Evolutionary conservation across 345 rosid genomes (phyloP), one percentile per base, ranked within the genome.

Genomic region (Nasturtium officinale): DNA sequence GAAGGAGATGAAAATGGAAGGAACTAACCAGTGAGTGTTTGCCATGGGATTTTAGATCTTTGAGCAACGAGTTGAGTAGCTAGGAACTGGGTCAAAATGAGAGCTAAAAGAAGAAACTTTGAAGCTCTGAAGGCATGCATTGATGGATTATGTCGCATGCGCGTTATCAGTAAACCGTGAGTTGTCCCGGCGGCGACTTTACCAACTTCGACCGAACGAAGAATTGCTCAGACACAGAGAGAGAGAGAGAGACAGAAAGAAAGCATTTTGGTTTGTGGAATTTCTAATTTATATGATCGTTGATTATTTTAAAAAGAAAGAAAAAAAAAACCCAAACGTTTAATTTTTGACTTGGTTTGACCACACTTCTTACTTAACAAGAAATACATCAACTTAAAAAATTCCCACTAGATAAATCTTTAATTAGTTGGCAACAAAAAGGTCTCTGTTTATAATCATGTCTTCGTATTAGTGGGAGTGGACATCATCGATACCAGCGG

Each of bases 31-130:
- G 40, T 75, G 48, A 86, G 82, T 16, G 94, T 88, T 42, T 67
- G 80, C 90, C 90, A 88, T 55, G 64, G 83, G 67, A 69, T 53
- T 9, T 77, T 38, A 82, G 94, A 86, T 88, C 87, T 82, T 80
- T 82, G 87, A 85, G 89, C 90, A 42, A 75, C 73, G 79, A 86
- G 83, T 46, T 75, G 78, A 77, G 81, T 78, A 63, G 81, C 3
- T 7, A 63, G 60, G 13, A 81, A 48, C 10, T 77, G 78, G 63
- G 65, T 71, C 71, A 56, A 56, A 79, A 80, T 26, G 69, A 58
- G 58, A 30, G 68, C 53, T 20, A 18, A 70, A 53, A 65, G 69
- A 48, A 71, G 71, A 42, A 79, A 47, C 71, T 51, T 71, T 30
- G 72, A 43, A 65, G 70, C 77, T 67, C 79, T 69, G 28, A 74